A percentile compares a stretch with the other conserved stretches of the same genome.
phyloP scores from a whole-genome alignment of 2,329 filamentous ascomycete species.

The Knufia fluminis region DNA sequence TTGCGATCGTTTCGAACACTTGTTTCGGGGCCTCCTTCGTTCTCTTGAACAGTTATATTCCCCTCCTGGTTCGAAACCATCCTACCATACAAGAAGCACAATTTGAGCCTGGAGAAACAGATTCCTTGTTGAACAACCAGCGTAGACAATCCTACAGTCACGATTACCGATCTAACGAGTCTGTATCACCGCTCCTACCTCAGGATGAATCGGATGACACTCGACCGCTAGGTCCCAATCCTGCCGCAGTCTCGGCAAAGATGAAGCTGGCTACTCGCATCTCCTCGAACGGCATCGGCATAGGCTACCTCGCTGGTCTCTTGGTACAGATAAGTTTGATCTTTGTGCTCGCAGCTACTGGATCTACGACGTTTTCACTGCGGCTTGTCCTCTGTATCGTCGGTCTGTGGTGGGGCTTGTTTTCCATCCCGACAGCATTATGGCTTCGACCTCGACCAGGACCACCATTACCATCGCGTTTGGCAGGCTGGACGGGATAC shows the following conservation, averaged over 20 bases:
- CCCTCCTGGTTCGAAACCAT: slow-evolving; percentile 80
- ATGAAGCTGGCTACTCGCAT: slow-evolving; percentile 80
- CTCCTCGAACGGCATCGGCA: slow-evolving; percentile 84
- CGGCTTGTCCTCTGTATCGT: slow-evolving; percentile 79
- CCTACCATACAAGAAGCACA: slow-evolving; percentile 37
- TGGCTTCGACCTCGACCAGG: slow-evolving; percentile 86
- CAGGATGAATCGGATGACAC: slow-evolving; percentile 24
- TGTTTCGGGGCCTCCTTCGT: slow-evolving; percentile 94
- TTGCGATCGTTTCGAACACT: slow-evolving; percentile 86
- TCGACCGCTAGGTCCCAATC: slow-evolving; percentile 9
- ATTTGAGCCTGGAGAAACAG: slow-evolving; percentile 5
- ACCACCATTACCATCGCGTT: slow-evolving; percentile 55
- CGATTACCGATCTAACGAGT: slow-evolving; percentile 7
- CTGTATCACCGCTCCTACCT: slow-evolving; percentile 22
- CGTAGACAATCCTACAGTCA: slow-evolving; percentile 13
- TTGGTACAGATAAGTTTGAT: slow-evolving; percentile 77
- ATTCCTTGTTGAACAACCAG: slow-evolving; percentile 7
- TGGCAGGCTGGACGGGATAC: slow-evolving; percentile 54
- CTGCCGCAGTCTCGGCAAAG: slow-evolving; percentile 48
- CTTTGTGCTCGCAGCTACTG: slow-evolving; percentile 60
- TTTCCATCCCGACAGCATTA: slow-evolving; percentile 77
- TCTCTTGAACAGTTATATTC: slow-evolving; percentile 87
- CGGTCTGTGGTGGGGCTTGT: slow-evolving; percentile 85
- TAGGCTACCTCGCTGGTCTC: slow-evolving; percentile 81
- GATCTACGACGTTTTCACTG: slow-evolving; percentile 74